Evolutionary conservation across 306 rosid species (phyloP).

Genomic region (Leucaena leucocephala): DNA sequence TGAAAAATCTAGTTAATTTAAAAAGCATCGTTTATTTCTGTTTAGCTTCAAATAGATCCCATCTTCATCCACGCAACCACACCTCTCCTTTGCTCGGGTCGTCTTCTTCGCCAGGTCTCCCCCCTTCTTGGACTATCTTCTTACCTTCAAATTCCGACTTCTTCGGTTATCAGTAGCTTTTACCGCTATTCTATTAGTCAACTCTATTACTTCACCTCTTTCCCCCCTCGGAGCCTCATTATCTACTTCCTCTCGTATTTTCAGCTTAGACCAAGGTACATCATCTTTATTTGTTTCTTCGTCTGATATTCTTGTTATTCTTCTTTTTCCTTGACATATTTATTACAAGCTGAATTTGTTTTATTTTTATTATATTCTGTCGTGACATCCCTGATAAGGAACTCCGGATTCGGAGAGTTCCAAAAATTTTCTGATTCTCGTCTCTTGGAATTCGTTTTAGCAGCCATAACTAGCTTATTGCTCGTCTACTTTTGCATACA

Average conservation of each 20-base stretch:
- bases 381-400: neutral
- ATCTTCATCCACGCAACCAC: constrained; percentile 43
- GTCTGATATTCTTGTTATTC: neutral
- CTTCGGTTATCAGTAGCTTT: constrained; percentile 4
- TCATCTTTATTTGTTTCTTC: constrained; percentile 27
- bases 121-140: neutral
- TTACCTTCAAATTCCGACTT: constrained; percentile 24
- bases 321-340: neutral
- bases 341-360: neutral
- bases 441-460: neutral
- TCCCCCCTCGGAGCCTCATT: neutral
- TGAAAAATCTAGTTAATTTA: too few relatives aligned
- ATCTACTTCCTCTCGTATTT: neutral
- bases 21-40: too few relatives aligned
- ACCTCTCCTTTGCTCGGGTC: too few relatives aligned
- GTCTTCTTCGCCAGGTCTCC: constrained; percentile 15
- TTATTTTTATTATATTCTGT: neutral
- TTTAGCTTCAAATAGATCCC: neutral
- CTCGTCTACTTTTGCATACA: constrained; percentile 2
- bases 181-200: constrained; percentile 13
- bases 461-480: neutral
- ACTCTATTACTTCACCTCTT: constrained; percentile 11
- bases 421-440: neutral
- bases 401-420: neutral
- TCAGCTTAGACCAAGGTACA: constrained; percentile 45